Base-by-base conservation (phyloP, 495 filamentous ascomycete species). In the Penicillium angulare region DNA sequence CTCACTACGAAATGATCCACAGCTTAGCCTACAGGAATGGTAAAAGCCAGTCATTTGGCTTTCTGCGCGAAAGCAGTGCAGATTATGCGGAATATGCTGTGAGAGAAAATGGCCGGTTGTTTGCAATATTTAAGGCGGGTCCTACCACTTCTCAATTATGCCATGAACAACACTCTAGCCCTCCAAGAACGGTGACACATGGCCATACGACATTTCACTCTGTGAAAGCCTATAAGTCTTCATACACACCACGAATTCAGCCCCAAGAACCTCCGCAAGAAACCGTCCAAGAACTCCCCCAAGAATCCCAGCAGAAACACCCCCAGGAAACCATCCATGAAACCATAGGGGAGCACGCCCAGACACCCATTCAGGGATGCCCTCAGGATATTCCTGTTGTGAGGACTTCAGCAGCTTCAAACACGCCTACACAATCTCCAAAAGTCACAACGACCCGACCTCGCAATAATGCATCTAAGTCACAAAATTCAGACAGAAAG, bases 111-210 rank as follows among this genome's bases (percentile, higher is more conserved):
- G 29, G 60, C 22, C 46, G 52, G 6, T 26, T 69, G 5, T 44
- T 65, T 7, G 51, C 44, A 17, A 51, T 54, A 24, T 69, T 65
- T 45, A 64, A 57, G 35, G 9, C 22, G 10, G 7, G 6, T 8
- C 24, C 38, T 10, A 40, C 38, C 2, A 41, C n/a, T n/a, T n/a
- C n/a, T n/a, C n/a, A 29, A 10, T 9, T 18, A 16, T 24, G 15
- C 16, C 7, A 31, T 32, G 41, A 32, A 32, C 15, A 27, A 31
- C 20, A 1, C n/a, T 4, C 0, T 3, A 15, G n/a, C 13, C 22
- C 6, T 23, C 23, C 41, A 21, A 20, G 16, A 10, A 21, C 9
- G 13, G 49, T 57, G 7, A 53, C 49, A 12, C 49, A 57, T 45
- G 50, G 45, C 5, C 49, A 53, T 44, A 45, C 44, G 2, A 38